Evolutionary conservation across 2,329 filamentous ascomycete species (phyloP).

Genomic region (Setomelanomma holmii): DNA sequence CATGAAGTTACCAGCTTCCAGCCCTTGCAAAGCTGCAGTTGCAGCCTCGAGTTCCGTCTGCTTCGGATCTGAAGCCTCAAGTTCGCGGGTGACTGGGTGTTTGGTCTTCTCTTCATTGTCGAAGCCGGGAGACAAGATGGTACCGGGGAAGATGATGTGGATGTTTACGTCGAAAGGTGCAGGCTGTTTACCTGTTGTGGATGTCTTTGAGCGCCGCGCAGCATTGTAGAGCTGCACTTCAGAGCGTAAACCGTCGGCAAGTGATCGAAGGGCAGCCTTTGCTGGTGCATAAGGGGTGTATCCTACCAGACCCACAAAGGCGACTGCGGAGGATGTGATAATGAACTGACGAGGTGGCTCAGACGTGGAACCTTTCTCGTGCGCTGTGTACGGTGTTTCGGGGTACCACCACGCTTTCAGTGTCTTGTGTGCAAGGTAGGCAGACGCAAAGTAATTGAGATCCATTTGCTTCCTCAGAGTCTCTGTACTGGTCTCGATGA

Average conservation of each 20-base stretch:
- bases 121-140: slow-evolving; percentile 78
- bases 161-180: slow-evolving; percentile 74
- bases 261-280: slow-evolving; percentile 82
- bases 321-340: slow-evolving; percentile 80
- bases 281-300: slow-evolving; percentile 84
- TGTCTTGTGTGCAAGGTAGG: slow-evolving; percentile 84
- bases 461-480: slow-evolving; percentile 83
- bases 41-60: slow-evolving; percentile 84
- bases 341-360: slow-evolving; percentile 74
- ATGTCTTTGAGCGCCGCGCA: slow-evolving; percentile 50
- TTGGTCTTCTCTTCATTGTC: slow-evolving; percentile 80
- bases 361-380: slow-evolving; percentile 18
- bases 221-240: slow-evolving; percentile 88
- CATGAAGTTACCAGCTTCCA: slow-evolving; percentile 82
- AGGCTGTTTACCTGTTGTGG: slow-evolving; percentile 39
- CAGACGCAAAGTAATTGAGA: slow-evolving; percentile 86
- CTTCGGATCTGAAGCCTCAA: slow-evolving; percentile 83
- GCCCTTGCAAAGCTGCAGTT: slow-evolving; percentile 68
- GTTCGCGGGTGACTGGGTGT: slow-evolving; percentile 76
- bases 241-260: slow-evolving; percentile 83
- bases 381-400: slow-evolving; percentile 46
- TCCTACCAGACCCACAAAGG: slow-evolving; percentile 78
- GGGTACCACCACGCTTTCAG: slow-evolving; percentile 74
- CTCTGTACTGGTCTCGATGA: slow-evolving; percentile 74
- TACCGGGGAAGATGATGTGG: slow-evolving; percentile 83